Conservation (phyloP, 352 stramenopile genomes). For the Phytopythium montanum region DNA sequence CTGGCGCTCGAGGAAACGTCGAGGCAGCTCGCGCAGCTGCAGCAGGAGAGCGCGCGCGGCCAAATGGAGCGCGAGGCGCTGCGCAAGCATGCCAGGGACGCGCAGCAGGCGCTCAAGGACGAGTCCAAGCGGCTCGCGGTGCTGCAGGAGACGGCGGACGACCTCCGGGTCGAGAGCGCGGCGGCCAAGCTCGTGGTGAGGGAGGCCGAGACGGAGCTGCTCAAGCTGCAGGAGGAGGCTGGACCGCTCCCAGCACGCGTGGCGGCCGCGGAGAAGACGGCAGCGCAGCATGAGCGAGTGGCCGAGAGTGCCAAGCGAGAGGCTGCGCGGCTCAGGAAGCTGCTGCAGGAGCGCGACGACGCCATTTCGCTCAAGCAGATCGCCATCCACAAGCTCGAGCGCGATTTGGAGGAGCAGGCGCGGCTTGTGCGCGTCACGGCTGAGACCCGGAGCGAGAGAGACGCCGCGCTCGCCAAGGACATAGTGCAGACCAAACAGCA, state of each 20-base stretch:
- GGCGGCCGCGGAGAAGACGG: slow-evolving; percentile 4
- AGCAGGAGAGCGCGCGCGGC: slow-evolving; percentile 4
- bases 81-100: background rate
- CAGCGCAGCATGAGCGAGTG: background rate
- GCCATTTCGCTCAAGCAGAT: slow-evolving; percentile 8
- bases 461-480: slow-evolving; percentile 23
- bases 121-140: background rate
- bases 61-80: slow-evolving; percentile 10
- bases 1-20: slow-evolving; percentile 23
- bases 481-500: slow-evolving; percentile 23
- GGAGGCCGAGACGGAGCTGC: slow-evolving; percentile 4
- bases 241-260: slow-evolving; percentile 6
- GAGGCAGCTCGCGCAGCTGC: slow-evolving; percentile 1
- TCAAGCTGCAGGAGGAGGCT: background rate
- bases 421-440: slow-evolving; percentile 24
- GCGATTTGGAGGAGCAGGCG: slow-evolving; percentile 13
- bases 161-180: slow-evolving; percentile 27
- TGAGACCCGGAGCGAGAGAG: slow-evolving; percentile 32
- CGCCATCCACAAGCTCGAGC: slow-evolving; percentile 21
- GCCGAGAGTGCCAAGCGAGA: slow-evolving; percentile 3
- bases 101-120: background rate
- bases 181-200: slow-evolving; percentile 15
- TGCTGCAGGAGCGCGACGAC: slow-evolving; percentile 11
- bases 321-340: slow-evolving; percentile 2
- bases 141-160: slow-evolving; percentile 17